These are phyloP conservation scores for Byssothecium circinans DNA, from an alignment of 2,329 filamentous ascomycete species.

Conservation along the genomic window DNA sequence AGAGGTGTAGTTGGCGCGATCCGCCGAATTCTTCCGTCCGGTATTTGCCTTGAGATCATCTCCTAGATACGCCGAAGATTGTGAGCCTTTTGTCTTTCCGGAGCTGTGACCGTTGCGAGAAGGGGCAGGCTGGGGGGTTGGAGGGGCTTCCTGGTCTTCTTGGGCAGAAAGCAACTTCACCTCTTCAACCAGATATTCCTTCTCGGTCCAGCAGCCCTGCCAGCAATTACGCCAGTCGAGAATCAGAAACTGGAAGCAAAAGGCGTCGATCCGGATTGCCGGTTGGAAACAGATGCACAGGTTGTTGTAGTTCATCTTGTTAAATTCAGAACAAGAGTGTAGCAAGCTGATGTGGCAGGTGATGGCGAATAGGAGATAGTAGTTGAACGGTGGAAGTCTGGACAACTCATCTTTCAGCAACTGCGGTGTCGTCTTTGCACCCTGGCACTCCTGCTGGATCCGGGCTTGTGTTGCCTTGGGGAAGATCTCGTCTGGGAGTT, in stretches of 20 bases:
- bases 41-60: slow-evolving; percentile 30
- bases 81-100: slow-evolving; percentile 30
- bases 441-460: slow-evolving; percentile 77
- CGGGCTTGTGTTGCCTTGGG: slow-evolving; percentile 80
- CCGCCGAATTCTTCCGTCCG: slow-evolving; percentile 34
- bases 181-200: slow-evolving; percentile 58
- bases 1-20: slow-evolving; percentile 31
- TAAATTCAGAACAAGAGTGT: slow-evolving; percentile 88
- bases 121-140: slow-evolving; percentile 18
- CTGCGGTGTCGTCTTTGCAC: slow-evolving; percentile 78
- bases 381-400: slow-evolving; percentile 93
- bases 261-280: slow-evolving; percentile 92
- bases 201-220: slow-evolving; percentile 93
- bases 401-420: slow-evolving; percentile 88
- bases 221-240: slow-evolving; percentile 96
- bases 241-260: slow-evolving; percentile 93
- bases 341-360: slow-evolving; percentile 93
- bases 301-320: slow-evolving; percentile 98
- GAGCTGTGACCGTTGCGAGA: slow-evolving; percentile 30
- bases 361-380: slow-evolving; percentile 95
- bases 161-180: slow-evolving; percentile 31
- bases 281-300: slow-evolving; percentile 96
- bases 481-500: slow-evolving; percentile 92
- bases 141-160: slow-evolving; percentile 21
- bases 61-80: slow-evolving; percentile 25